These are phyloP conservation scores for Sphenostylis stenocarpa DNA, from an alignment of 306 rosid genomes.

Conservation along the genomic window DNA sequence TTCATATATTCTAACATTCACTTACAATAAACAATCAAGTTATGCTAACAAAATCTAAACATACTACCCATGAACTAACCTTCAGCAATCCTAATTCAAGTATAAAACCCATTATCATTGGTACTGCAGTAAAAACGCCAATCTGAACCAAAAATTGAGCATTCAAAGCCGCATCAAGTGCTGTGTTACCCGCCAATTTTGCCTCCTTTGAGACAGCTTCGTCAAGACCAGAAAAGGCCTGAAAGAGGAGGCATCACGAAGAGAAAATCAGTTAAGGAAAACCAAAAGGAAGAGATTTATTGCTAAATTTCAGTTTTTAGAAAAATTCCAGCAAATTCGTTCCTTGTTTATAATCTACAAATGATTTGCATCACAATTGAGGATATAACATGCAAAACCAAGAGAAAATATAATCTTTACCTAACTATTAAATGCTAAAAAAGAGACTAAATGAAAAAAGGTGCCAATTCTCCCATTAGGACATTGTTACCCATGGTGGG, in stretches of 20 bases:
- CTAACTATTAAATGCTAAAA: not conserved
- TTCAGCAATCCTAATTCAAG: conserved; percentile 88
- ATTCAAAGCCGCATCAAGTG: conserved; percentile 86
- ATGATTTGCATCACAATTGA: not conserved
- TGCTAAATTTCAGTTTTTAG: not conserved
- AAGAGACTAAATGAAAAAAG: not conserved
- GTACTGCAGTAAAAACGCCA: conserved; percentile 92
- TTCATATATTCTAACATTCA: not conserved
- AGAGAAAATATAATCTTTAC: not conserved
- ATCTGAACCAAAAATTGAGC: conserved; percentile 97
- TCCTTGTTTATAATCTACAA: not conserved
- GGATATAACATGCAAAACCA: conserved; percentile 10
- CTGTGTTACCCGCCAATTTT: conserved; percentile 66
- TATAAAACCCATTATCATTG: conserved; percentile 93
- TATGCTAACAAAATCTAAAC: not conserved
- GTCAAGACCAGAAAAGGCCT: conserved; percentile 96
- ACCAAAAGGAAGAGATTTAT: not conserved
- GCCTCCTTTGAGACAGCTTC: conserved; percentile 57
- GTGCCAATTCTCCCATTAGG: no score
- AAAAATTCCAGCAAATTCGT: not conserved
- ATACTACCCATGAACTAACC: conserved; percentile 49
- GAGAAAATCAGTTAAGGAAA: not conserved
- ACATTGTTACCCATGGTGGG: no score
- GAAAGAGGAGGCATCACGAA: conserved; percentile 38
- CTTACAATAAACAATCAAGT: not conserved